Base-by-base conservation (phyloP, 768 basidiomycete genomes). In the Rhizopogon vesiculosus region DNA sequence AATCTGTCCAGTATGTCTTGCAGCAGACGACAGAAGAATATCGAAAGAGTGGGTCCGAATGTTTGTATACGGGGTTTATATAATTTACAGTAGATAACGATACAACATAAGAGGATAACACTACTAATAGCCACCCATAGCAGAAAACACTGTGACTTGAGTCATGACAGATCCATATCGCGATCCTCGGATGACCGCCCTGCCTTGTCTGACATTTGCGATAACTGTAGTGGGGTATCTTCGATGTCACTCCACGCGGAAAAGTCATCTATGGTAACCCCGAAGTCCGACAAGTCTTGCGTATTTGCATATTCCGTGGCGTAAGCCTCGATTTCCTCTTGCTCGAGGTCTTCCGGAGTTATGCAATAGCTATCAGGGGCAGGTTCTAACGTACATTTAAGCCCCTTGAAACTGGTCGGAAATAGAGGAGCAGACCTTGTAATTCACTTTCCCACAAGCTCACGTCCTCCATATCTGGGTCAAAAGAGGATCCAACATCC, bases 401-500 rank as follows among this genome's bases (percentile, higher is more conserved):
- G 29, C 3, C 13, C n/a, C 29, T 31, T 25, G 29, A 35, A 16
- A 8, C 15, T 15, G 5, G 22, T 38, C 42, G 33, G 22, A 28
- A 63, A 45, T 12, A 57, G 33, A 41, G 18, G 19, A 38, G 54
- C 69, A 55, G 55, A 77, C 85, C 77, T 60, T 62, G 64, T 4
- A 87, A 63, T 44, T 82, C 82, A 29, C 69, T 61, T 65, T 88
- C 87, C 87, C 86, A 89, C n/a, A 66, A 63, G 19, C 61, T 70
- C 4, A 80, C 66, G 55, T 89, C 86, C 35, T 90, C 86, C 63
- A 88, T 69, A 64, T 83, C 82, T 5, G 88, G 88, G 64, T 90
- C 88, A 56, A 88, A 81, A 1, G 88, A 89, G 15, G 86, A 87
- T 5, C 88, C 88, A 3, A 90, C 87, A 55, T 89, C 86, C 16